Percentiles rank a stretch among this genome's conserved stretches.
Evolutionary conservation across 1,284 basidiomycete species (phyloP).

Genomic region (Chalciporus sp.): DNA sequence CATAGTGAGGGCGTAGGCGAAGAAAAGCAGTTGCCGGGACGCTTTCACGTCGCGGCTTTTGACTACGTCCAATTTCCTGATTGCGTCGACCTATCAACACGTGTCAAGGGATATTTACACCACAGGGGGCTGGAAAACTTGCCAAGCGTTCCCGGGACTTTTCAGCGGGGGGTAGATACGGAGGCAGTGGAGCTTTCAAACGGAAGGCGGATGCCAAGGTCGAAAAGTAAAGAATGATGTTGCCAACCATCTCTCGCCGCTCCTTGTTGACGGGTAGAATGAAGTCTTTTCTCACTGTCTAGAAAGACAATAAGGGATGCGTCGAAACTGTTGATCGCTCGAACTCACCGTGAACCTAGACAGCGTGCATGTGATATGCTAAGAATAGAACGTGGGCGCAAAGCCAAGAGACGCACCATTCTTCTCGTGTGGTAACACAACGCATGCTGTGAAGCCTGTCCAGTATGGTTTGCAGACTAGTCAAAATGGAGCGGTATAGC

Average conservation of each 20-base stretch:
- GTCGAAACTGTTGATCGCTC: not conserved
- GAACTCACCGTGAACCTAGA: slow-evolving; percentile 64
- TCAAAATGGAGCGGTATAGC: slow-evolving; percentile 84
- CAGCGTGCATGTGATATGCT: not conserved
- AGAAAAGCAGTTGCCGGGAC: slow-evolving; percentile 87
- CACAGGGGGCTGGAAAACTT: slow-evolving; percentile 16
- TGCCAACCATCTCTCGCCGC: slow-evolving; percentile 90
- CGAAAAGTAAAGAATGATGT: slow-evolving; percentile 91
- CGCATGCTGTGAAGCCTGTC: slow-evolving; percentile 94
- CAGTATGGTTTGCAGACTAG: slow-evolving; percentile 85
- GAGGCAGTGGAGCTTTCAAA: slow-evolving; percentile 89
- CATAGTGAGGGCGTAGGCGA: slow-evolving; percentile 94
- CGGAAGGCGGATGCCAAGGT: slow-evolving; percentile 85
- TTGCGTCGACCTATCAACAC: slow-evolving; percentile 65
- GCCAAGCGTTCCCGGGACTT: slow-evolving; percentile 80
- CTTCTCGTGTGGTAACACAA: slow-evolving; percentile 90
- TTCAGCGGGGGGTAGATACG: slow-evolving; percentile 93
- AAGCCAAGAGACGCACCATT: slow-evolving; percentile 65
- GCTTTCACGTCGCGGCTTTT: slow-evolving; percentile 72
- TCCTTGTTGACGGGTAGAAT: slow-evolving; percentile 87
- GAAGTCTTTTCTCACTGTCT: slow-evolving; percentile 82
- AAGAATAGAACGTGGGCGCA: slow-evolving; percentile 8
- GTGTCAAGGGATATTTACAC: not conserved
- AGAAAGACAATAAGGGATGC: slow-evolving; percentile 8
- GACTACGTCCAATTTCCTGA: slow-evolving; percentile 84